Conservation (phyloP, 2,329 filamentous ascomycete species). For the Colletotrichum melonis region DNA sequence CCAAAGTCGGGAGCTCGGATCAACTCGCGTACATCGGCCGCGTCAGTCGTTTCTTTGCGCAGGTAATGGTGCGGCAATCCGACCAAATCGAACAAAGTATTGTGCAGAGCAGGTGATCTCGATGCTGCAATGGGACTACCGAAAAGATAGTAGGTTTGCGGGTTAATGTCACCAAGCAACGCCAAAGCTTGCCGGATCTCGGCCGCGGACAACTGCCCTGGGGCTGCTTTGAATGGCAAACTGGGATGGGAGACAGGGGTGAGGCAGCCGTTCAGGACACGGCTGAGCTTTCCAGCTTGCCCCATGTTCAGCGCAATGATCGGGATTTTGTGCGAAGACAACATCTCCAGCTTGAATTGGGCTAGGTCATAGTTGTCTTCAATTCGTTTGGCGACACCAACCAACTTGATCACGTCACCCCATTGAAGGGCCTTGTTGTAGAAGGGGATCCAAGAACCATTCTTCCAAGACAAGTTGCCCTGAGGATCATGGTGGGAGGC, state of each 20-base stretch:
- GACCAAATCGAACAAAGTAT: conserved; percentile 78
- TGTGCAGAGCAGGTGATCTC: conserved; percentile 90
- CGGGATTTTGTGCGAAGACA: conserved; percentile 79
- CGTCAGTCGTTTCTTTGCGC: conserved; percentile 78
- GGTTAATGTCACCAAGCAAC: conserved; percentile 81
- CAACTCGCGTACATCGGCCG: conserved; percentile 69
- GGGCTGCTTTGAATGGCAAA: conserved; percentile 92
- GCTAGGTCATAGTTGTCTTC: conserved; percentile 90
- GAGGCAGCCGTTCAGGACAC: conserved; percentile 91
- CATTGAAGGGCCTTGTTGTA: conserved; percentile 93
- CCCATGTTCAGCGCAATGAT: conserved; percentile 98
- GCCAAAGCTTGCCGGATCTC: conserved; percentile 86
- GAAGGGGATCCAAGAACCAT: conserved; percentile 90
- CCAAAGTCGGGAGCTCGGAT: conserved; percentile 83
- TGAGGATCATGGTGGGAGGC: conserved; percentile 94
- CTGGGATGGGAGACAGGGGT: conserved; percentile 92
- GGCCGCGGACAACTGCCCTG: conserved; percentile 89
- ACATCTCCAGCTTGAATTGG: conserved; percentile 83
- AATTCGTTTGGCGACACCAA: conserved; percentile 80
- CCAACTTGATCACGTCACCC: conserved; percentile 94
- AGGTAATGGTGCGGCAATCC: conserved; percentile 90
- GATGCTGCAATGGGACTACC: conserved; percentile 86
- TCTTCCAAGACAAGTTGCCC: conserved; percentile 84
- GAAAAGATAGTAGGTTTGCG: conserved; percentile 86
- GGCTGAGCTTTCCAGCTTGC: conserved; percentile 84